phyloP scores from a whole-genome alignment of 768 basidiomycete species.

The Hysterangium stoloniferum region DNA sequence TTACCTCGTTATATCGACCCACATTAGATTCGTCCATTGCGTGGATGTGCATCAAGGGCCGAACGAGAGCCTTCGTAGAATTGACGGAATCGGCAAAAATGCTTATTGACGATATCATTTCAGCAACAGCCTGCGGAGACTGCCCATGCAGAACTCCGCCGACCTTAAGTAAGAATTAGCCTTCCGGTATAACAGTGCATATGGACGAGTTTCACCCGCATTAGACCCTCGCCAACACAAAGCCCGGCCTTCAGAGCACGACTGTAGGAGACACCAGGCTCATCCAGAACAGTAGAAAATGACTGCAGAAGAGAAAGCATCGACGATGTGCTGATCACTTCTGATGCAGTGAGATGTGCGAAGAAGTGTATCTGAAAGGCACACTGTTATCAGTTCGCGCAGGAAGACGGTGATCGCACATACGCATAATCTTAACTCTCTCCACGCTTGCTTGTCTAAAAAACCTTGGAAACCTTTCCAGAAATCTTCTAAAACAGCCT shows the following conservation, averaged over 20 bases:
- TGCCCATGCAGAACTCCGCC: slow-evolving; percentile 59
- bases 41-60: slow-evolving; percentile 50
- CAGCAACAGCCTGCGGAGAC: slow-evolving; percentile 48
- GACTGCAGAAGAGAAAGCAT: slow-evolving; percentile 77
- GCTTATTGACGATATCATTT: slow-evolving; percentile 64
- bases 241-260: slow-evolving; percentile 74
- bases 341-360: slow-evolving; percentile 73
- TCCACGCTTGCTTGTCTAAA: slow-evolving; percentile 85
- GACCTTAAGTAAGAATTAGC: slow-evolving; percentile 39
- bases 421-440: slow-evolving; percentile 82
- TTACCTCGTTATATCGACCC: slow-evolving; percentile 52
- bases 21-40: slow-evolving; percentile 36
- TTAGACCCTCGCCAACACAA: slow-evolving; percentile 74
- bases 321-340: slow-evolving; percentile 67
- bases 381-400: background rate
- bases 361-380: slow-evolving; percentile 80
- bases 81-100: slow-evolving; percentile 55
- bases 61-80: slow-evolving; percentile 56
- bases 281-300: slow-evolving; percentile 80
- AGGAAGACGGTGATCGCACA: slow-evolving; percentile 26
- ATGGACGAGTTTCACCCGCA: slow-evolving; percentile 43
- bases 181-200: background rate
- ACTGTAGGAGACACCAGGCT: slow-evolving; percentile 82
- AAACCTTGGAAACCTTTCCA: slow-evolving; percentile 87
- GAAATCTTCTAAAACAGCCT: slow-evolving; percentile 77